phyloP scores from a whole-genome alignment of 108 stramenopile genomes.

The Fragilariopsis cylindrus region DNA sequence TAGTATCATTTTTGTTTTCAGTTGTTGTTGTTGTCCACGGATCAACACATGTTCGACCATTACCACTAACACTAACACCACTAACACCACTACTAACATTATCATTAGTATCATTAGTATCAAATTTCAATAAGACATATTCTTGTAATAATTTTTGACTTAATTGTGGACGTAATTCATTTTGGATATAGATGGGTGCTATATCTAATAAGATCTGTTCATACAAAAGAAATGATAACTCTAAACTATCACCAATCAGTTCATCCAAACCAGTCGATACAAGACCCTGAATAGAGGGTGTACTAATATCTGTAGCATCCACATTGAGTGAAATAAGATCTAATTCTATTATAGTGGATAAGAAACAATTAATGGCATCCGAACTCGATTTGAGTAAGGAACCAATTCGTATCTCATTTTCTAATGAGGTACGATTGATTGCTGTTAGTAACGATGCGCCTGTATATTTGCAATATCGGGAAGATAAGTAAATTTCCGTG shows the following conservation, averaged over 20 bases:
- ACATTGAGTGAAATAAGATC: conserved; percentile 48
- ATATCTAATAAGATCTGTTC: conserved; percentile 28
- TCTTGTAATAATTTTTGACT: conserved; percentile 25
- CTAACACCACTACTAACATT: not conserved
- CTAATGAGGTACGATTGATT: conserved; percentile 53
- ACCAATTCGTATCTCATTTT: conserved; percentile 42
- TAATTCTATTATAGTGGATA: conserved; percentile 43
- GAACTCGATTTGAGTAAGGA: conserved; percentile 44
- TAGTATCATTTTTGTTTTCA: not conserved
- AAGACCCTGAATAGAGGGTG: conserved; percentile 54
- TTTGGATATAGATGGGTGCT: conserved; percentile 28
- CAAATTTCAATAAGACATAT: not conserved
- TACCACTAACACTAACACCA: not conserved
- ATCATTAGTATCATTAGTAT: not conserved
- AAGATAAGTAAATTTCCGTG: too few species aligned
- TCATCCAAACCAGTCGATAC: conserved; percentile 58
- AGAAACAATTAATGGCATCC: conserved; percentile 54
- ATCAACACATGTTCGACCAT: not conserved
- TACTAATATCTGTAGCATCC: conserved; percentile 47
- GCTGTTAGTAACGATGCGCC: conserved; percentile 44
- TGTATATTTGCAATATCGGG: too few species aligned
- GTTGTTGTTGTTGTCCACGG: not conserved
- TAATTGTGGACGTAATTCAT: conserved; percentile 36
- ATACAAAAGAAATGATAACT: conserved; percentile 48
- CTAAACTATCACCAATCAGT: conserved; percentile 40